Conservation (phyloP, 352 stramenopile species). For the Globisporangium abappressorium region DNA sequence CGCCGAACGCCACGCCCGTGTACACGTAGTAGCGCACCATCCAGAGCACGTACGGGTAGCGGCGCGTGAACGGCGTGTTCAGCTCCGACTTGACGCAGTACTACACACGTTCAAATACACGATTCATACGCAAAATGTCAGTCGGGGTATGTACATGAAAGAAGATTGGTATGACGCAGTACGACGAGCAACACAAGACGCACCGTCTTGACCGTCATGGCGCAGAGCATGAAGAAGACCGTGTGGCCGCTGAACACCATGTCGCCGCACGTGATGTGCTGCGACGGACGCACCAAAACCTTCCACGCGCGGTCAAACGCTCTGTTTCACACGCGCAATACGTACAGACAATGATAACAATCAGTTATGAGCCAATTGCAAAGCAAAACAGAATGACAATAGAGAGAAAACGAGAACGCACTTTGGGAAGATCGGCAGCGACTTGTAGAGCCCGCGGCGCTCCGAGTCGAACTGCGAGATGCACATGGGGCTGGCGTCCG, state of each 20-base stretch:
- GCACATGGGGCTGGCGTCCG: constrained; percentile 81
- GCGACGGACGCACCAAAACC: constrained; percentile 75
- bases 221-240: constrained; percentile 84
- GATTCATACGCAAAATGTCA: background rate
- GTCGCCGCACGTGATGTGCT: constrained; percentile 88
- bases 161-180: background rate
- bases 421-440: constrained; percentile 82
- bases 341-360: background rate
- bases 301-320: constrained; percentile 81
- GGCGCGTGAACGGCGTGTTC: constrained; percentile 83
- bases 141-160: background rate
- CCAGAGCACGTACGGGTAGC: constrained; percentile 68
- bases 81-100: constrained; percentile 68
- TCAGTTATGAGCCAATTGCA: background rate
- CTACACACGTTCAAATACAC: background rate
- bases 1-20: constrained; percentile 48
- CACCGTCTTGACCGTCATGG: constrained; percentile 60
- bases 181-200: background rate
- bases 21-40: constrained; percentile 84
- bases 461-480: constrained; percentile 79
- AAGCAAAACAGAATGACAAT: background rate
- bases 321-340: constrained; percentile 24
- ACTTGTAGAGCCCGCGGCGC: constrained; percentile 67
- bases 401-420: constrained; percentile 22
- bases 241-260: constrained; percentile 89